These are phyloP conservation scores for Nephelium lappaceum DNA, from an alignment of 345 rosid genomes.

Conservation along the genomic window DNA sequence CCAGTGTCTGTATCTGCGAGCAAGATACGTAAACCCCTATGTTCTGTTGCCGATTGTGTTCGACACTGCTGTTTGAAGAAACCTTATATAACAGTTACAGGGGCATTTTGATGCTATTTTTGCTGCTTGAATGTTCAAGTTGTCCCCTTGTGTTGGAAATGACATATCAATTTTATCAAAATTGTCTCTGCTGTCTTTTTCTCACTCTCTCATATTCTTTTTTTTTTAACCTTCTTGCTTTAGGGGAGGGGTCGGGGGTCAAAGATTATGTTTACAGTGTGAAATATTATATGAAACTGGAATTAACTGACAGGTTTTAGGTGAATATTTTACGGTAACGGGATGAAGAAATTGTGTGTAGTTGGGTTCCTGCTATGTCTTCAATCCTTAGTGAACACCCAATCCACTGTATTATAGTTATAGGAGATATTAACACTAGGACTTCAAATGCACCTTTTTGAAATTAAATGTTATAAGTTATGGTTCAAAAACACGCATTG, in stretches of 20 bases:
- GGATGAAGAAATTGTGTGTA: neutral
- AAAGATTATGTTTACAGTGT: neutral
- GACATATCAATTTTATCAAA: constrained; percentile 1
- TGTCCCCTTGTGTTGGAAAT: neutral
- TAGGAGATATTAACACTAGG: too few species aligned
- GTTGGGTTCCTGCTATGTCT: neutral
- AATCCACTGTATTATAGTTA: neutral
- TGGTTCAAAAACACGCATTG: neutral
- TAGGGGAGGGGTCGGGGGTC: neutral
- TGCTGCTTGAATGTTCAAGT: neutral
- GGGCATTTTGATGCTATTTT: neutral
- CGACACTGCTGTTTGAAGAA: neutral
- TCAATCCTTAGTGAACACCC: neutral
- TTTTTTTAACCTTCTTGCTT: neutral
- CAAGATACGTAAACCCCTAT: neutral
- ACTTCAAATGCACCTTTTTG: too few species aligned
- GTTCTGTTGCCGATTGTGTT: neutral
- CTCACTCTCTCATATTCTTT: neutral
- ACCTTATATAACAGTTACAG: neutral
- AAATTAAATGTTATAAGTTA: too few species aligned
- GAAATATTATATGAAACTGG: neutral
- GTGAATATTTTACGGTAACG: neutral
- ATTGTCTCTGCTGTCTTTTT: neutral
- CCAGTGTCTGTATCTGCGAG: constrained; percentile 18
- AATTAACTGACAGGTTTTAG: neutral